Evolutionary conservation across 495 filamentous ascomycete genomes (phyloP).

Genomic region (Lasiosphaeria ovina): DNA sequence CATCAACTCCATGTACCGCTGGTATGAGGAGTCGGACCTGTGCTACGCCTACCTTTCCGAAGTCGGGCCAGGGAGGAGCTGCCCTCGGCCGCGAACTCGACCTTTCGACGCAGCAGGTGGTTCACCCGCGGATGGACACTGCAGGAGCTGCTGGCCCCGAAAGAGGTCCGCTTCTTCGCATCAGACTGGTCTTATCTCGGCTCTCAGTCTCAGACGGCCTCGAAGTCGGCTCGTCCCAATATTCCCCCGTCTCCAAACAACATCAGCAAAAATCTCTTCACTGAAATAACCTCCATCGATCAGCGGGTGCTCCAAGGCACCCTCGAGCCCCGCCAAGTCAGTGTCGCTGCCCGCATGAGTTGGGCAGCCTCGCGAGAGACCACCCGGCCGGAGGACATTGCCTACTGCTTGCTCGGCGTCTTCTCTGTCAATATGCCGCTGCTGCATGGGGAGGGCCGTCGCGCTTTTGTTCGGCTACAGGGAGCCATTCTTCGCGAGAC

Average conservation of each 20-base stretch:
- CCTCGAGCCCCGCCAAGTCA: neutral
- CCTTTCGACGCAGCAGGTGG: constrained; percentile 2
- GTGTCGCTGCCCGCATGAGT: constrained; percentile 24
- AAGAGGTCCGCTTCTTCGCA: constrained; percentile 4
- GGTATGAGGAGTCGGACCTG: constrained; percentile 29
- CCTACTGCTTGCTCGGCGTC: constrained; percentile 28
- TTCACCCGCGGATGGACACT: neutral
- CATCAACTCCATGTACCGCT: constrained; percentile 8
- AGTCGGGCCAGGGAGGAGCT: constrained; percentile 4
- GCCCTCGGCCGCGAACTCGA: neutral
- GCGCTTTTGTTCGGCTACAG: constrained; percentile 21
- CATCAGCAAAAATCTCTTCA: neutral
- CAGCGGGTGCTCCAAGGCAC: constrained; percentile 9
- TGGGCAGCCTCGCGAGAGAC: constrained; percentile 23
- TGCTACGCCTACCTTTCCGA: constrained; percentile 35
- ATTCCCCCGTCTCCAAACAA: too few species aligned
- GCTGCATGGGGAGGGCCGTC: constrained; percentile 21
- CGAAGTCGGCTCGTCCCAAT: too few species aligned
- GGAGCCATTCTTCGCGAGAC: neutral
- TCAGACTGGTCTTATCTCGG: neutral
- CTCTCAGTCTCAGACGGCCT: neutral
- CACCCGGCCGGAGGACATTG: constrained; percentile 23
- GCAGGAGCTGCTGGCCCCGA: constrained; percentile 9
- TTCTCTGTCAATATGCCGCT: constrained; percentile 24
- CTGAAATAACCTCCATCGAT: neutral